These are phyloP conservation scores for Skeletonema potamos DNA, from an alignment of 108 stramenopile species.

Conservation along the genomic window DNA sequence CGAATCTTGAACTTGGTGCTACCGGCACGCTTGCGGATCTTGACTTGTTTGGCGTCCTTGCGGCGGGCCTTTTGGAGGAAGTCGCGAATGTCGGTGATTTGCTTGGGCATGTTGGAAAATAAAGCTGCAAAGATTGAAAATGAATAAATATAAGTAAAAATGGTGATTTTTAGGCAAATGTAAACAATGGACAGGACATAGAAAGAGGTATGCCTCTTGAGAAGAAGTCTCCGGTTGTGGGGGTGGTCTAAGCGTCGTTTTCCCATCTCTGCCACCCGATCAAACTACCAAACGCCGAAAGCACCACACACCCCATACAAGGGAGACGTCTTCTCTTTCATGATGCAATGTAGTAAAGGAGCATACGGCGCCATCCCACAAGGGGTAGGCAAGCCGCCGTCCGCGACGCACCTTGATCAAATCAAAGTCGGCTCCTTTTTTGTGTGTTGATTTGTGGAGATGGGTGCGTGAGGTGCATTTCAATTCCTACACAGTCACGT, in stretches of 20 bases:
- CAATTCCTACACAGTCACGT: neutral
- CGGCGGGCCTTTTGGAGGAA: constrained; percentile 95
- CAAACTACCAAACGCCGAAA: neutral
- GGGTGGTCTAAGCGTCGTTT: neutral
- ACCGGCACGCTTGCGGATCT: constrained; percentile 90
- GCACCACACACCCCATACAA: neutral
- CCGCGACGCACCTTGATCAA: constrained; percentile 45
- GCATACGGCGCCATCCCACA: constrained; percentile 36
- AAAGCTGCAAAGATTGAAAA: neutral
- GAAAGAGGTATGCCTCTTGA: neutral
- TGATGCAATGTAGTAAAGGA: neutral
- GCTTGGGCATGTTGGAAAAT: constrained; percentile 83
- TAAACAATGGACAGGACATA: neutral
- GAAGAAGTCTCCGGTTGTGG: neutral
- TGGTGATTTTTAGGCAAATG: constrained; percentile 6
- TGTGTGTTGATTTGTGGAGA: neutral
- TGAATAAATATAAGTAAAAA: neutral
- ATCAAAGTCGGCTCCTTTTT: constrained; percentile 6
- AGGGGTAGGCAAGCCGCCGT: constrained; percentile 31
- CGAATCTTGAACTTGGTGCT: constrained; percentile 99
- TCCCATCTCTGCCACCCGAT: neutral
- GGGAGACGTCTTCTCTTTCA: neutral
- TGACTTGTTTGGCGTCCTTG: constrained; percentile 95
- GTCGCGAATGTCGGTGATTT: constrained; percentile 94
- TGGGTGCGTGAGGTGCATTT: too few relatives aligned